Base-by-base conservation (phyloP, 345 rosid genomes). In the Populus tremula region DNA sequence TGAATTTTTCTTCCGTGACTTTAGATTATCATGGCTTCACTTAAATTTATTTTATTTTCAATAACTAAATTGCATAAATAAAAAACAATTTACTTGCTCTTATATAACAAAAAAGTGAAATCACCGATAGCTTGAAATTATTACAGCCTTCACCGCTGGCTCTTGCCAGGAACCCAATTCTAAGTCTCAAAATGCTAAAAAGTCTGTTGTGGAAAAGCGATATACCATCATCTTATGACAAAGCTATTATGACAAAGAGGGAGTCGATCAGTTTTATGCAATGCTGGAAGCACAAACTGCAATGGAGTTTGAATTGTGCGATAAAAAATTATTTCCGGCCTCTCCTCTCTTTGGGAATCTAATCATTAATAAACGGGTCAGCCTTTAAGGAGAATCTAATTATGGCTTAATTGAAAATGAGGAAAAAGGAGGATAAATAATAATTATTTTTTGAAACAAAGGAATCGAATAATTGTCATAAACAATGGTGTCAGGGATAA, bases 331-430 rank as follows among this genome's bases (percentile, higher is more conserved):
- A 21, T 62, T 36, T 38, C 23, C 39, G 20, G 10, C n/a, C 41
- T 63, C 64, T 64, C n/a, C 9, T 35, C 10, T 47, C 25, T 39
- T 4, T 10, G 11, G 61, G 73, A 73, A 49, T 67, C 45, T 25
- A 67, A 79, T 54, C 25, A 67, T 56, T 43, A 23, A 64, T 73
- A 66, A 73, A 73, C 59, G 16, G 29, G 13, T 2, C 16, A 3
- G 17, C 14, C 23, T 41, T 67, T 14, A 17, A 65, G 49, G 56
- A 72, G 81, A 78, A 72, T 79, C 77, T 54, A 43, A 79, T 79
- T 69, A 79, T 67, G 53, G n/a, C 27, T 67, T 43, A 54, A 17
- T 45, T 17, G 38, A 5, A 61, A 69, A 23, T 3, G 3, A 23
- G 12, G 31, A 33, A 25, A 65, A 31, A 77, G 38, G 41, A 31